These are phyloP conservation scores for Verticillium nubilum DNA, from an alignment of 2,329 filamentous ascomycete species.

Conservation along the genomic window DNA sequence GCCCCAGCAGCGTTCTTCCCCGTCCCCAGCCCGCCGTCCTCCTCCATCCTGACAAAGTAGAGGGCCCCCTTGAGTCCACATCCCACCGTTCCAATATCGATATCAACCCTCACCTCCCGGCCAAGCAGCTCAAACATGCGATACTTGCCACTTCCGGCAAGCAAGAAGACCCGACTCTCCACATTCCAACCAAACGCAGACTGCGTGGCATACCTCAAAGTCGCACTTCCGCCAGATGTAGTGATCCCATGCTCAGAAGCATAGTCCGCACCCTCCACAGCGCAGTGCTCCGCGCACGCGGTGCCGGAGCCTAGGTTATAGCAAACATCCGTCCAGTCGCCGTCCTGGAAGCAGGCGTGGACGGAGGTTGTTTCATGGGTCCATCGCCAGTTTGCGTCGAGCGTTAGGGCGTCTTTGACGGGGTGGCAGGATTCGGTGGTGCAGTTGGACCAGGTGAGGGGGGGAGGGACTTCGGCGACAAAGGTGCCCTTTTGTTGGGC, in stretches of 20 bases:
- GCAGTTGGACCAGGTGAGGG: slow-evolving; percentile 7
- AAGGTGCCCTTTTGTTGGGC: slow-evolving; percentile 4
- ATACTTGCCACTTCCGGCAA: slow-evolving; percentile 50
- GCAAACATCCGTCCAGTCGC: slow-evolving; percentile 31
- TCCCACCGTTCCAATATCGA: slow-evolving; percentile 55
- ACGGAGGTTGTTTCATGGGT: slow-evolving; percentile 18
- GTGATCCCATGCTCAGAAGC: slow-evolving; percentile 38
- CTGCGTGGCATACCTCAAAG: slow-evolving; percentile 42
- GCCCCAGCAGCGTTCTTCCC: slow-evolving; percentile 38
- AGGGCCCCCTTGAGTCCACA: slow-evolving; percentile 64
- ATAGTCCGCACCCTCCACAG: slow-evolving; percentile 41
- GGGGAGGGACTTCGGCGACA: slow-evolving; percentile 2
- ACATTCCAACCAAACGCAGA: slow-evolving; percentile 25
- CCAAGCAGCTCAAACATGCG: slow-evolving; percentile 54
- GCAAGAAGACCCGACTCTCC: slow-evolving; percentile 51
- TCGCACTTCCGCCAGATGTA: slow-evolving; percentile 38
- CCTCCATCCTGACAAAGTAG: slow-evolving; percentile 53
- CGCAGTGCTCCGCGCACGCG: slow-evolving; percentile 36
- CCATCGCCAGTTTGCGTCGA: slow-evolving; percentile 9
- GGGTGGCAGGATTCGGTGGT: background rate
- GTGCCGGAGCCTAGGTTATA: slow-evolving; percentile 11
- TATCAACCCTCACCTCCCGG: slow-evolving; percentile 61
- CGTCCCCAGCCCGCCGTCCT: slow-evolving; percentile 38
- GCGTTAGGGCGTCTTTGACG: slow-evolving; percentile 1
- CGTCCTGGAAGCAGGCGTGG: slow-evolving; percentile 44